Conservation (phyloP, 257 asterid species). For the Solanum chaucha region DNA sequence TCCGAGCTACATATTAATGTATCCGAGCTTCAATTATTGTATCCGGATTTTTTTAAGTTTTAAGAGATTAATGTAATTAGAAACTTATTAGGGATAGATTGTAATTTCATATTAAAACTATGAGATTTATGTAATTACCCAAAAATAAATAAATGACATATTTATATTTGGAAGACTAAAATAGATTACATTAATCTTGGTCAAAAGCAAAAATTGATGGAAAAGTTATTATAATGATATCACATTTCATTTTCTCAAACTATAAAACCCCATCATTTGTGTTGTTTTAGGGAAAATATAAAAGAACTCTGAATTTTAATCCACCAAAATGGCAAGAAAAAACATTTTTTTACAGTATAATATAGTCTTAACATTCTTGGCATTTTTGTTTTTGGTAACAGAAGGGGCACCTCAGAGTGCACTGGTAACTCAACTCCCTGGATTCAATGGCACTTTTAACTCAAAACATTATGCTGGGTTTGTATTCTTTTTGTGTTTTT, state of each 20-base stretch:
- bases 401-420: slow-evolving; percentile 59
- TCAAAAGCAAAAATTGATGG: not conserved
- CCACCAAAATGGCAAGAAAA: not conserved
- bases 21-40: too few species aligned
- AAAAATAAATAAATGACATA: too few species aligned
- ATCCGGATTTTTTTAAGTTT: too few species aligned
- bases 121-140: too few species aligned
- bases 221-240: not conserved
- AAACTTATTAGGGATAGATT: too few species aligned
- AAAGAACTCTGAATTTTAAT: not conserved
- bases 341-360: not conserved
- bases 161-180: not conserved
- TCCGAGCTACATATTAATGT: too few species aligned
- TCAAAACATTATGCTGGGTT: slow-evolving; percentile 93
- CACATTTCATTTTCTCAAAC: not conserved
- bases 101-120: too few species aligned
- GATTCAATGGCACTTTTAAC: slow-evolving; percentile 56
- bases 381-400: slow-evolving; percentile 5
- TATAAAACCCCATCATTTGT: not conserved
- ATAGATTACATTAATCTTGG: not conserved
- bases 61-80: too few species aligned
- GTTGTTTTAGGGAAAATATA: not conserved
- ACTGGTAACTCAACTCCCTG: slow-evolving; percentile 52
- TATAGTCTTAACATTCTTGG: not conserved
- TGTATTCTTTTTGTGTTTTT: not conserved